A percentile compares a stretch with the other conserved stretches of the same genome.
phyloP scores from a whole-genome alignment of 2,329 filamentous ascomycete species.

The Torrubiella hemipterigena region DNA sequence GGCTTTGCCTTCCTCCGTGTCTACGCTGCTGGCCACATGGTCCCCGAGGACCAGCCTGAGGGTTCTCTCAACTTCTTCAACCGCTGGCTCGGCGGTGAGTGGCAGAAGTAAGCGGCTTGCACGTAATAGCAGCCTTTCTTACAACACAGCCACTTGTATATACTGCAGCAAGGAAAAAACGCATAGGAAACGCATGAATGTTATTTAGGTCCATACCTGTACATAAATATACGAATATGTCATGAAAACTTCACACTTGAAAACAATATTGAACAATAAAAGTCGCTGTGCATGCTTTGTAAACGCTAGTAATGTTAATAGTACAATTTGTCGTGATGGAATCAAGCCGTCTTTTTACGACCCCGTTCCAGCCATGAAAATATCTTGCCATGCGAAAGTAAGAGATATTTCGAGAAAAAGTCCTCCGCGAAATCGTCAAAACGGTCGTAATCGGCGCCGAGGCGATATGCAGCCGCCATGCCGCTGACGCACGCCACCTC shows the following conservation, averaged over 20 bases:
- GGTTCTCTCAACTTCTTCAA: slow-evolving; percentile 7
- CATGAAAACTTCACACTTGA: no score
- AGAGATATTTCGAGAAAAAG: slow-evolving; percentile 33
- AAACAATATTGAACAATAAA: no score
- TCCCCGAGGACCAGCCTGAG: slow-evolving; percentile 7
- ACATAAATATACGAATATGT: no score
- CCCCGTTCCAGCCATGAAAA: slow-evolving; percentile 23
- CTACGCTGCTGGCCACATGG: slow-evolving; percentile 8
- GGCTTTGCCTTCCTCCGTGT: slow-evolving; percentile 9
- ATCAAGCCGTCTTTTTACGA: slow-evolving; percentile 8
- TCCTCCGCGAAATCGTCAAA: slow-evolving; percentile 41
- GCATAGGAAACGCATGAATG: no score
- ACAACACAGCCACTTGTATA: no score
- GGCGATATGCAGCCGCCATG: slow-evolving; percentile 56
- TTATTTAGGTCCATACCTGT: no score
- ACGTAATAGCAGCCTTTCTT: not conserved
- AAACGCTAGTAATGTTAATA: not conserved
- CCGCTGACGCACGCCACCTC: slow-evolving; percentile 61
- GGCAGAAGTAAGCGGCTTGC: slow-evolving; percentile 3
- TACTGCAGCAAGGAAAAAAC: no score
- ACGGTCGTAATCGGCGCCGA: slow-evolving; percentile 52
- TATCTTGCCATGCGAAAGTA: slow-evolving; percentile 29
- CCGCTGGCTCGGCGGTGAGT: slow-evolving; percentile 9
- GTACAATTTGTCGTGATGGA: not conserved
- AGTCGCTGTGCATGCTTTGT: no score